phyloP scores from a whole-genome alignment of 2,329 filamentous ascomycete species.

The Talaromyces sp. region DNA sequence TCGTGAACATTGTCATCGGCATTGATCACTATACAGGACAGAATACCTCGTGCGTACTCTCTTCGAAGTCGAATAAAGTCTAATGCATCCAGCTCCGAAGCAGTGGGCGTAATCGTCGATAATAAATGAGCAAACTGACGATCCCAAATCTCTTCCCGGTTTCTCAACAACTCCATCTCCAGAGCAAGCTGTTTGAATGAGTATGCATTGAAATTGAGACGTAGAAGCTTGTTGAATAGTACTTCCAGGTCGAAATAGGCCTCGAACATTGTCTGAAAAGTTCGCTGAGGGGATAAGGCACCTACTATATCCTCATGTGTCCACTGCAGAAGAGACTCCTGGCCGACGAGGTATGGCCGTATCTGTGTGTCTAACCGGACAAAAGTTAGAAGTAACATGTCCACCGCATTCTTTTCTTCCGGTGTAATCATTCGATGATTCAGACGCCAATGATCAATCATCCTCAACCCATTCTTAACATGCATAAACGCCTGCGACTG shows the following conservation, averaged over 20 bases:
- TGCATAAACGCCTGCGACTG: conserved; percentile 21
- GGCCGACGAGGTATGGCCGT: conserved; percentile 14
- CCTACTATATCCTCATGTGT: conserved; percentile 1
- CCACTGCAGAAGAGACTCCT: conserved; percentile 17
- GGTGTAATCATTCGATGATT: not conserved
- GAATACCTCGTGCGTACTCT: not conserved
- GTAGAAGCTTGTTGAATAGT: conserved; percentile 11
- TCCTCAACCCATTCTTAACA: conserved; percentile 16
- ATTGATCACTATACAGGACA: not conserved
- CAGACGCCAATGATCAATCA: conserved; percentile 18
- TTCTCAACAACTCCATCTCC: not conserved
- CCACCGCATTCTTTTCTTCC: not conserved
- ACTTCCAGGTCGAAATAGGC: conserved; percentile 16
- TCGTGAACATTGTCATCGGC: not conserved
- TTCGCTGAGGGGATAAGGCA: not conserved
- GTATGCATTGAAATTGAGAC: not conserved
- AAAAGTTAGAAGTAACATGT: conserved; percentile 12
- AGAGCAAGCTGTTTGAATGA: not conserved
- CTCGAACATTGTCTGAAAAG: conserved; percentile 5
- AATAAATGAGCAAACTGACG: conserved; percentile 2
- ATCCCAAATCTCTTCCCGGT: conserved; percentile 6
- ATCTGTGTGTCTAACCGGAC: conserved; percentile 15
- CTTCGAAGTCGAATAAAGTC: conserved; percentile 13
- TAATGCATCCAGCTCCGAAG: not conserved
- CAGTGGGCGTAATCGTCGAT: not conserved